Evolutionary conservation across 495 filamentous ascomycete genomes (phyloP), one percentile per base, ranked within the genome.

Genomic region (Xylaria nigripes): DNA sequence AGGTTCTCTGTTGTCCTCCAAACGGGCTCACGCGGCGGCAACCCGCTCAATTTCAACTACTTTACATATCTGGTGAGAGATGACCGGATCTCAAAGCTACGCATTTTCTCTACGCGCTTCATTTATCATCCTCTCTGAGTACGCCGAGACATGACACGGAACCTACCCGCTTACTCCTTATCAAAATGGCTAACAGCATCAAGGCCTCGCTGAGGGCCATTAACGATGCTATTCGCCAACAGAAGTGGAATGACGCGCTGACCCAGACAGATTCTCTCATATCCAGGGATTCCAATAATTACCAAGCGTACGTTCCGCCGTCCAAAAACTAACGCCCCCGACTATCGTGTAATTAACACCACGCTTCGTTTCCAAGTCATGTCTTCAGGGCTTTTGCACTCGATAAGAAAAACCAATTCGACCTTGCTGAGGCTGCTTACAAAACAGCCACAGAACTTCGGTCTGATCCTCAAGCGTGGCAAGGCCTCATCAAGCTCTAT

Each of bases 131-230:
- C 13, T 38, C 29, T 40, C 30, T 22, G 36, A 12, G 19, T 38
- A 44, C 53, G 36, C 44, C 53, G 29, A 56, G 53, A 56, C 36
- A 56, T 56, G 53, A 49, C 41, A 50, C 53, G 1, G 24, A 29
- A 16, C 24, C 32, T n/a, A 24, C 44, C 24, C 21, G 36, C 24
- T 30, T 54, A 2, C 24, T 54, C 46, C 34, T 43, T 45, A 8
- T 61, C 66, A 66, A 43, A 51, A 80, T 80, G 75, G 74, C 76
- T 49, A 72, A 75, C 47, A 69, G 57, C 62, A 76, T 74, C 67
- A 98, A 95, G 72, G 78, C 86, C 51, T 78, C 84, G 57, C 76
- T 97, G 52, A 97, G 95, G 70, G 84, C 86, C 51, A 86, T 90
- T 51, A 86, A 86, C 63, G 76, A 82, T 45, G 85, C 87, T 48